These are phyloP conservation scores for Nemania abortiva DNA, from an alignment of 2,329 filamentous ascomycete species.

Conservation along the genomic window DNA sequence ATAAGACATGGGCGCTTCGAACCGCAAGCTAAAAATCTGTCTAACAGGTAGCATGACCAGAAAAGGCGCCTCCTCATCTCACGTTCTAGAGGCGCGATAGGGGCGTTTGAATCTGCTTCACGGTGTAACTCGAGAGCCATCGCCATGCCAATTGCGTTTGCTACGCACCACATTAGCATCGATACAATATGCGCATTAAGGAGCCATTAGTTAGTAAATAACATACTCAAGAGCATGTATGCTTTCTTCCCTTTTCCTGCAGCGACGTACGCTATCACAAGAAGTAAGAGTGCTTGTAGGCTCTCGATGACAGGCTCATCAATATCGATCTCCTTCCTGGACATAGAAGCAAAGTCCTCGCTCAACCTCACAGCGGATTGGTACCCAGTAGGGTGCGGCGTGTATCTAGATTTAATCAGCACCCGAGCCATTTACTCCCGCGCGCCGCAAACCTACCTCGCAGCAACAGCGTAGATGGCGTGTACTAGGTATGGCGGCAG, in stretches of 20 bases:
- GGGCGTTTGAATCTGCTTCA: conserved; percentile 74
- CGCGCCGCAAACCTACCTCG: conserved; percentile 61
- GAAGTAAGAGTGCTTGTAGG: conserved; percentile 79
- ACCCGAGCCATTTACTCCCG: conserved; percentile 13
- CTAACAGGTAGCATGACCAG: conserved; percentile 89
- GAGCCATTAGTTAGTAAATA: neutral
- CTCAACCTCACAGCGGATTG: conserved; percentile 75
- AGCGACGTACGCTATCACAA: conserved; percentile 81
- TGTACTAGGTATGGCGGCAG: conserved; percentile 67
- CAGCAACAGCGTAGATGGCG: conserved; percentile 71
- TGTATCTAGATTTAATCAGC: conserved; percentile 67
- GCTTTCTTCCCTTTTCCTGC: conserved; percentile 84
- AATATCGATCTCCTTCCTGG: conserved; percentile 77
- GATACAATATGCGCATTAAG: conserved; percentile 14
- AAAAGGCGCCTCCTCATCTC: conserved; percentile 85
- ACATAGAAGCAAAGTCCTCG: conserved; percentile 78
- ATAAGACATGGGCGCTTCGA: conserved; percentile 86
- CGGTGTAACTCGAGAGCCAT: conserved; percentile 84
- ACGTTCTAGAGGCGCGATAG: conserved; percentile 74
- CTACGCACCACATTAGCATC: conserved; percentile 60
- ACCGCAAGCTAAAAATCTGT: conserved; percentile 84
- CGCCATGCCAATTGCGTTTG: conserved; percentile 83
- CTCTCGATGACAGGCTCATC: conserved; percentile 85
- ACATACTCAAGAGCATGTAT: conserved; percentile 84
- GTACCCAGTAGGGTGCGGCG: conserved; percentile 74